Percentiles rank a stretch among this genome's conserved stretches.
phyloP scores from a whole-genome alignment of 176 grass and related monocot genomes.

The Triticum timopheevii region DNA sequence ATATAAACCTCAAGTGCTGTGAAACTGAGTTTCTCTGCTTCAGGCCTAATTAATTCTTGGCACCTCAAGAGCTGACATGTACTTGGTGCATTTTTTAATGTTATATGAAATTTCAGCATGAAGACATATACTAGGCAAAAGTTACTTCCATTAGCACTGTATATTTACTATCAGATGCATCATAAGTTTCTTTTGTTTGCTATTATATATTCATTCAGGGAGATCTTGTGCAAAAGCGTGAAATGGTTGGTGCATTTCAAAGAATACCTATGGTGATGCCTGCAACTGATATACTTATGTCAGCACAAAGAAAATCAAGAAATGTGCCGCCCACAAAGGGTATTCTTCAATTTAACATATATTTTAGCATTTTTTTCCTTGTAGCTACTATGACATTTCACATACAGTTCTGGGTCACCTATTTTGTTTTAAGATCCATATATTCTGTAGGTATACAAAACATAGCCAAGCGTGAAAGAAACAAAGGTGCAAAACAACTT shows the following conservation, averaged over 20 bases:
- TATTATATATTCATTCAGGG: constrained; percentile 41
- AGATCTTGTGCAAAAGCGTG: constrained; percentile 44
- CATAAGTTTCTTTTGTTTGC: background rate
- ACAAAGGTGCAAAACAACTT: constrained; percentile 94
- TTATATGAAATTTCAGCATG: background rate
- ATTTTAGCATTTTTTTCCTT: background rate
- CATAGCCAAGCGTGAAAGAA: constrained; percentile 92
- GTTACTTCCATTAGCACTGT: background rate
- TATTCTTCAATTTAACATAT: constrained; percentile 32
- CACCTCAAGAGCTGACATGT: background rate
- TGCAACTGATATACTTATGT: constrained; percentile 76
- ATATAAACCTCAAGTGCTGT: background rate
- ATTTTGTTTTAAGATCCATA: constrained; percentile 8
- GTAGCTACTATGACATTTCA: constrained; percentile 10
- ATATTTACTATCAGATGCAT: background rate
- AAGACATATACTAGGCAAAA: background rate
- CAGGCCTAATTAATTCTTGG: background rate
- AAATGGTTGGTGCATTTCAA: constrained; percentile 89
- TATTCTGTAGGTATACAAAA: constrained; percentile 73
- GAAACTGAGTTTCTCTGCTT: background rate
- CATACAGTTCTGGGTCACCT: constrained; percentile 10
- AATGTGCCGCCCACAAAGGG: constrained; percentile 80
- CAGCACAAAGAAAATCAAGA: constrained; percentile 96
- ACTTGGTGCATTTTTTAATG: background rate
- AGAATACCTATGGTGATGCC: constrained; percentile 98